phyloP scores from a whole-genome alignment of 2,329 filamentous ascomycete genomes.

The Sclerotinia glacialis region DNA sequence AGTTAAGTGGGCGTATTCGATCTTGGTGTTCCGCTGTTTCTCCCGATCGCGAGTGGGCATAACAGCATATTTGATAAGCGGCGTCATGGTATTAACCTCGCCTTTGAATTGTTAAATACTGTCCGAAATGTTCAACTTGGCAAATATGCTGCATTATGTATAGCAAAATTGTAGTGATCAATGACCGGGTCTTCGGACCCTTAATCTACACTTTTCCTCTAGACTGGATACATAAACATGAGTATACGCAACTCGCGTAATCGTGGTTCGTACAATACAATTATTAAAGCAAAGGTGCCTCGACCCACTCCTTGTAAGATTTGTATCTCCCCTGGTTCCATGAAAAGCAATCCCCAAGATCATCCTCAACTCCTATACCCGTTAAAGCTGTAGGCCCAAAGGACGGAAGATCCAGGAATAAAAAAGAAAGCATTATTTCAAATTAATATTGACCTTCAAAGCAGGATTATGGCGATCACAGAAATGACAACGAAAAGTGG shows the following conservation, averaged over 20 bases:
- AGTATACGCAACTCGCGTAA: background rate
- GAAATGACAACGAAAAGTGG: constrained; percentile 7
- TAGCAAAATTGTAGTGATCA: background rate
- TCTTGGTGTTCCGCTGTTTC: too few species aligned
- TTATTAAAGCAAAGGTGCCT: constrained; percentile 2
- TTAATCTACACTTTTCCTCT: background rate
- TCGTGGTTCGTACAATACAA: background rate
- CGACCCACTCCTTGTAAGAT: background rate
- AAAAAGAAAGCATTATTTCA: background rate
- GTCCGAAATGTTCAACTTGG: background rate
- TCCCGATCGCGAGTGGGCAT: background rate
- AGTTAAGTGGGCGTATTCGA: too few species aligned
- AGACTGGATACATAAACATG: background rate
- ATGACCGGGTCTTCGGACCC: background rate
- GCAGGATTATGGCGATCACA: background rate
- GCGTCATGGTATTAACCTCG: background rate
- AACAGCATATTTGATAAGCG: background rate
- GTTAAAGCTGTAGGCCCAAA: background rate
- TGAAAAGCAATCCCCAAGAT: constrained; percentile 3
- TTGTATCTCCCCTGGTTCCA: background rate
- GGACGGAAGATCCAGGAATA: background rate
- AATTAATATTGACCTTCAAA: constrained; percentile 8
- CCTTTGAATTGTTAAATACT: background rate
- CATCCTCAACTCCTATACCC: constrained; percentile 1
- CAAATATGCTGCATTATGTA: background rate